Conservation (phyloP, 169 alveolate genomes). For the Plasmodium vivax region DNA sequence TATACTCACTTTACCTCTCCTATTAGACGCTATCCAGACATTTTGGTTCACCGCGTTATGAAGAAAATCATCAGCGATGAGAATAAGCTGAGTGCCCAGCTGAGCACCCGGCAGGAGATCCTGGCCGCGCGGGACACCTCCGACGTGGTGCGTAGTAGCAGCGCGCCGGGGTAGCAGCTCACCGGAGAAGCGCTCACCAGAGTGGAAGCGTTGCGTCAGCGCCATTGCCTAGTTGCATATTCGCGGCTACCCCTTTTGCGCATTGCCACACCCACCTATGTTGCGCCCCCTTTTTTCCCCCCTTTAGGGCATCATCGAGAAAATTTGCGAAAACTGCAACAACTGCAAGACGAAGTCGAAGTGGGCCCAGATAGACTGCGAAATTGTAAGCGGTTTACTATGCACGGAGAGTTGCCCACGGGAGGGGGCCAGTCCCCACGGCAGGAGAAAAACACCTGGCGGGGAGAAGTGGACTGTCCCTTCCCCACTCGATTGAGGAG, state of each 20-base stretch:
- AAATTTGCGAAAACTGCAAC: slow-evolving; percentile 50
- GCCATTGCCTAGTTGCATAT: neutral
- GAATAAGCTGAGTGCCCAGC: neutral
- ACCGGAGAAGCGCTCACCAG: too few relatives aligned
- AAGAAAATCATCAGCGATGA: slow-evolving; percentile 84
- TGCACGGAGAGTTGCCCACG: neutral
- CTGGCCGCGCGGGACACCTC: slow-evolving; percentile 11
- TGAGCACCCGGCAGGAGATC: slow-evolving; percentile 50
- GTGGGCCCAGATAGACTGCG: slow-evolving; percentile 73
- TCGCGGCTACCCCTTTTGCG: neutral
- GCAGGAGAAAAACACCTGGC: too few relatives aligned
- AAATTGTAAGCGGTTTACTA: slow-evolving; percentile 23
- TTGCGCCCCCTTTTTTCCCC: neutral
- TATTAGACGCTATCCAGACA: slow-evolving; percentile 91
- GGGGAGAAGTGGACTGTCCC: neutral
- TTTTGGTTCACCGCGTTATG: slow-evolving; percentile 89
- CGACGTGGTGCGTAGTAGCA: slow-evolving; percentile 19
- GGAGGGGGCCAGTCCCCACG: too few relatives aligned
- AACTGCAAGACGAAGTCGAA: slow-evolving; percentile 65
- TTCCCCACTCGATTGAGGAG: neutral
- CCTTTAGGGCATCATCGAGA: slow-evolving; percentile 46
- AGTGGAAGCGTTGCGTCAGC: neutral
- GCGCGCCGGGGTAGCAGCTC: neutral
- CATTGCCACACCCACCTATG: neutral
- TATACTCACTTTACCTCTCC: slow-evolving; percentile 94